Base-by-base conservation (phyloP, 2,329 filamentous ascomycete species). In the Elsinoe batatas region DNA sequence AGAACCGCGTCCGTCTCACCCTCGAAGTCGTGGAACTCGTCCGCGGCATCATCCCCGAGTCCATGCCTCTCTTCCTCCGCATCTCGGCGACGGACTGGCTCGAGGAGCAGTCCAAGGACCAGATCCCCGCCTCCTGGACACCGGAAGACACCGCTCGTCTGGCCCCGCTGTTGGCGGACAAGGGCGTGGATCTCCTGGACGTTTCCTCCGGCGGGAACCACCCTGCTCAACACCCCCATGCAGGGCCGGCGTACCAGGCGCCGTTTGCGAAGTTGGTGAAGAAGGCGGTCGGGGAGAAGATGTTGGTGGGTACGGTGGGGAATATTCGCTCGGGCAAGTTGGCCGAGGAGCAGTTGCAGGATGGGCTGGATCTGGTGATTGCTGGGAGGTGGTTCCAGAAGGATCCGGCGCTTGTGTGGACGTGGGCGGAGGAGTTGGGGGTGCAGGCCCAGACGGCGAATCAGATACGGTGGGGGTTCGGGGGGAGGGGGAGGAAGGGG, bases 181-280 rank as follows among this genome's bases (percentile, higher is more conserved):
- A 78, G 11, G 91, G 91, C 30, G 79, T 95, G 42, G 91, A 96
- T 67, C 74, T 95, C 13, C 76, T 95, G 30, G 91, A 96, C 67
- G 81, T 95, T 57, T 89, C 84, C 62, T 84, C 83, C 1, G 88
- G 83, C 33, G 91, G 87, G 37, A 86, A 87, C 66, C 79, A 82
- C 66, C 69, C 74, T 35, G 67, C 70, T 43, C 67, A 69, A 54
- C 74, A 82, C 66, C 80, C 88, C 60, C 72, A 76, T 17, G 64
- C 76, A 11, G 78, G 80, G 43, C 81, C 83, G 1, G 84, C 76
- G 0, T 91, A 87, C 75, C 90, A 95, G 73, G 78, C 83, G 18
- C 81, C 83, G 38, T 81, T 93, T 55, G 85, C 88, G 0, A 80
- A 82, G 46, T 74, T 77, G 32, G 81, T 94, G 60, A 88, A 91